A percentile compares a stretch with the other conserved stretches of the same genome.
These are phyloP conservation scores for Melanogaster broomeanus DNA, from an alignment of 768 basidiomycete genomes.

Conservation along the genomic window DNA sequence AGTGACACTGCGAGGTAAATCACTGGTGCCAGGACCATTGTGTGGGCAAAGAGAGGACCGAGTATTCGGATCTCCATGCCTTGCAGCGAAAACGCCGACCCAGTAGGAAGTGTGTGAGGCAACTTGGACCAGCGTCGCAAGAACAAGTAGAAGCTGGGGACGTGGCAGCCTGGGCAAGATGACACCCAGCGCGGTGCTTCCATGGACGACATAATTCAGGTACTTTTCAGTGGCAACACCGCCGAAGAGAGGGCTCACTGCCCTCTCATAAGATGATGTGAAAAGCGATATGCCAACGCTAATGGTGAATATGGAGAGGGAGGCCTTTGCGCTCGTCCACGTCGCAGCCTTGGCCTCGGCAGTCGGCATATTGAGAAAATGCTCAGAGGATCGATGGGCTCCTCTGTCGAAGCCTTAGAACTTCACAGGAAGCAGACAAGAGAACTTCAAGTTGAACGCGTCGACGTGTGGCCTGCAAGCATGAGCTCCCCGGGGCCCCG, in stretches of 20 bases:
- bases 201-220: slow-evolving; percentile 42
- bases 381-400: no score
- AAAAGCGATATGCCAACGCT: slow-evolving; percentile 51
- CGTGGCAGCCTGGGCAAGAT: slow-evolving; percentile 31
- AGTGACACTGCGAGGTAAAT: slow-evolving; percentile 51
- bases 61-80: slow-evolving; percentile 50
- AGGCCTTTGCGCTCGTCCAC: slow-evolving; percentile 14
- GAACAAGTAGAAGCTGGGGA: slow-evolving; percentile 25
- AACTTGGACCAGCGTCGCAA: slow-evolving; percentile 42
- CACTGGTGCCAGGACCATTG: slow-evolving; percentile 56
- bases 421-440: neutral
- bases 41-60: slow-evolving; percentile 64
- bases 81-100: slow-evolving; percentile 59
- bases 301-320: slow-evolving; percentile 29
- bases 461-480: neutral
- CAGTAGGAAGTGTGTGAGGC: slow-evolving; percentile 71
- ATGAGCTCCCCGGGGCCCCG: neutral
- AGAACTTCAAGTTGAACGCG: no score
- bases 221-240: slow-evolving; percentile 53
- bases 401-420: no score
- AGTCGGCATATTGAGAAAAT: slow-evolving; percentile 5
- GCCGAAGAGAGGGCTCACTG: slow-evolving; percentile 72
- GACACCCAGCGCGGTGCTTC: slow-evolving; percentile 37
- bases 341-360: slow-evolving; percentile 1
- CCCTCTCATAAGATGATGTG: slow-evolving; percentile 61